Base-by-base conservation (phyloP, 768 basidiomycete genomes). In the Suillus cothurnatus region DNA sequence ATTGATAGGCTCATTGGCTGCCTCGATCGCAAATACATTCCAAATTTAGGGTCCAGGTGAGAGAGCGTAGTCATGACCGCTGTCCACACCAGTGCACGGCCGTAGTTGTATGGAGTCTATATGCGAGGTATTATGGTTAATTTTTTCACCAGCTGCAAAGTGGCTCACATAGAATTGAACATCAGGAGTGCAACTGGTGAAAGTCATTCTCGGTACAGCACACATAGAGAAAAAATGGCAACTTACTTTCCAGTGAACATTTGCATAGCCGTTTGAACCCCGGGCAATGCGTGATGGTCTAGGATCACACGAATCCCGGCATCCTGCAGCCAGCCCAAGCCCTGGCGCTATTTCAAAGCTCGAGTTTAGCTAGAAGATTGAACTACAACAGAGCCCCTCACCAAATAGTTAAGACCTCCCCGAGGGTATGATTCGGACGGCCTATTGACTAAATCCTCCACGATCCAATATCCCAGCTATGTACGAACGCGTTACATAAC, bases 381-480 rank as follows among this genome's bases (percentile, higher is more conserved):
- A 41, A 15, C 52, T 19, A 21, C 14, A 63, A 19, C 36, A 41
- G 19, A 31, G 11, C n/a, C 12, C 59, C 84, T 60, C 66, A 91
- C 92, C 41, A 94, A 81, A 59, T 88, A 84, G 4, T 70, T 62
- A 39, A 94, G 81, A 34, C 92, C 92, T 23, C 92, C 92, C 41
- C 85, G 82, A 17, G 91, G 88, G 72, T 83, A 93, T 55, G 80
- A 83, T 71, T 93, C 92, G 2, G 76, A 79, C 1, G 70, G 69
- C 5, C 87, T 82, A 71, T 93, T 72, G 0, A 93, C 92, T 9
- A 94, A 78, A 4, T 80, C 81, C 71, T 94, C 92, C 9, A 94
- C 78, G 56, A 93, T 87, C 92, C 92, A 94, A 72, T 89, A 94
- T 0, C 92, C 92, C 47, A 93, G 84, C 91, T 92, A n/a, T 8